Base-by-base conservation (phyloP, 805 yeast genomes). In the Groenewaldozyma salmanticensis region DNA sequence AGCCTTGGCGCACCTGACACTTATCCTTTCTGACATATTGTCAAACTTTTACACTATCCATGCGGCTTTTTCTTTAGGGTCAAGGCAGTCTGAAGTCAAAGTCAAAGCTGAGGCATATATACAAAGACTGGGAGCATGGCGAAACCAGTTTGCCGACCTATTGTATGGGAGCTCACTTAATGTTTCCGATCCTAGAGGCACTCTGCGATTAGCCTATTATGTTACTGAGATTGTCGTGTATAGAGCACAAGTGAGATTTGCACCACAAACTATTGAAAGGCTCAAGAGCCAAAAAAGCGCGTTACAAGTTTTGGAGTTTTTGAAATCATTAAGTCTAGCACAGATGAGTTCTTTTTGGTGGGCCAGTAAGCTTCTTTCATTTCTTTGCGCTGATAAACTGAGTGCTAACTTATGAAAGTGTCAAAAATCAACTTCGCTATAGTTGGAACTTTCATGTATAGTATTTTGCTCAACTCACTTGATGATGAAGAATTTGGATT, bases 11-110 rank as follows among this genome's bases (percentile, higher is more conserved):
- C 42, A 42, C 17, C 45, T 53, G 5, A 46, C 55, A 5, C 22
- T 37, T 36, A 51, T 53, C 17, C 41, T 51, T 29, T 47, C 55
- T 11, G 53, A 50, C 22, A 50, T 53, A 9, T 18, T 50, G 36
- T 42, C 40, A 27, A 24, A 7, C 40, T 42, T 31, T 39, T 53
- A 11, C 50, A 48, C 39, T 24, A 9, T 24, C 13, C 29, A 24
- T 7, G 29, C 13, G 29, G 7, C 29, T 7, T 24, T 24, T 24
- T 9, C 29, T 24, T 24, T 13, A 24, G 29, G 7, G 7, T 13
- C 29, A 9, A 24, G 29, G 29, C 7, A 13, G 7, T 9, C 29
- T 13, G 11, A 24, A 24, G n/a, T n/a, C n/a, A n/a, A n/a, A n/a
- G n/a, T n/a, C n/a, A n/a, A n/a, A n/a, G n/a, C n/a, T n/a, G n/a